These are phyloP conservation scores for Asterophora lycoperdoides DNA, from an alignment of 768 basidiomycete genomes.

Conservation along the genomic window DNA sequence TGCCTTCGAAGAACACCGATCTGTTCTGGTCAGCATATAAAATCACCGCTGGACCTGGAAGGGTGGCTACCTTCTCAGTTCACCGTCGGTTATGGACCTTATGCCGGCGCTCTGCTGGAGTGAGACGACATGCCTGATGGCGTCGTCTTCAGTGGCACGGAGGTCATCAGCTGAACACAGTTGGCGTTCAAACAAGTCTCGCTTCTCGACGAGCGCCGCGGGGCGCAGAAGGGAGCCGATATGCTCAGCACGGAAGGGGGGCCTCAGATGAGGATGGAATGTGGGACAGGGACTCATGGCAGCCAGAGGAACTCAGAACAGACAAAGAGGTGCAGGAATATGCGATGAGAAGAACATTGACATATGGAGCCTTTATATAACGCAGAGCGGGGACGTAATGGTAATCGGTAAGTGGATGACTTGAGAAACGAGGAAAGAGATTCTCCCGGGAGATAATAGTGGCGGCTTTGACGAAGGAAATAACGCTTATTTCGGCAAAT, in stretches of 20 bases:
- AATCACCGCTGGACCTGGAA: slow-evolving; percentile 1
- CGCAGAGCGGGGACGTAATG: slow-evolving; percentile 8
- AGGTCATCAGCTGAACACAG: slow-evolving; percentile 43
- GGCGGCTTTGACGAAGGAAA: not conserved
- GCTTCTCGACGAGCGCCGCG: slow-evolving; percentile 41
- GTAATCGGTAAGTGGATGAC: slow-evolving; percentile 1
- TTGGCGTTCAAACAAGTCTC: slow-evolving; percentile 38
- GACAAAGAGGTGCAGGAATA: slow-evolving; percentile 7
- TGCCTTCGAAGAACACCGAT: slow-evolving; percentile 58
- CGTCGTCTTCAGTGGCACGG: slow-evolving; percentile 44
- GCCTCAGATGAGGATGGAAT: slow-evolving; percentile 30
- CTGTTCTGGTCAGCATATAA: slow-evolving; percentile 26
- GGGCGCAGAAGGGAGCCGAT: slow-evolving; percentile 62
- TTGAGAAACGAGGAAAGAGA: slow-evolving; percentile 1
- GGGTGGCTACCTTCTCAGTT: slow-evolving; percentile 36
- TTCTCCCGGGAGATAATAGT: not conserved
- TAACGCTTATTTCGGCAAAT: slow-evolving; percentile 4
- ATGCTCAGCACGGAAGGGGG: slow-evolving; percentile 51
- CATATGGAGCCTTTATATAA: slow-evolving; percentile 11
- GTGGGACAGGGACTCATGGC: slow-evolving; percentile 18
- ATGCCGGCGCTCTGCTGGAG: slow-evolving; percentile 54
- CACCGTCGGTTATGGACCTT: slow-evolving; percentile 61
- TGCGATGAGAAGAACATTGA: slow-evolving; percentile 2
- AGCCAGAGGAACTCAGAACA: not conserved
- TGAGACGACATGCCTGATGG: slow-evolving; percentile 47